Base-by-base conservation (phyloP, 345 rosid genomes). In the Balakata baccata region DNA sequence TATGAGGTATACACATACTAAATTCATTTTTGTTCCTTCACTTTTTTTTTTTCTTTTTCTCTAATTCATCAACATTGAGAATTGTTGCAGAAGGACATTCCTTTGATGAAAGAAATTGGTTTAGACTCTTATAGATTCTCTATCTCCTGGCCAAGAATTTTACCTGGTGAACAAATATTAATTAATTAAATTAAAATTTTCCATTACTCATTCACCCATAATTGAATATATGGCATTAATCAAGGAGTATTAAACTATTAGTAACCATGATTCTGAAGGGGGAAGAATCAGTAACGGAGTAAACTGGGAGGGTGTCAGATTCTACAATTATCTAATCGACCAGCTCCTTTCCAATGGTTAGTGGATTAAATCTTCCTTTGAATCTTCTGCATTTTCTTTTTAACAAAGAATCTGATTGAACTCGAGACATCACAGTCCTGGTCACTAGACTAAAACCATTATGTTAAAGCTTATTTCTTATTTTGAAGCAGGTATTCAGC, bases 61-160 rank as follows among this genome's bases (percentile, higher is more conserved):
- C 69, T 45, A 11, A 22, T 20, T 66, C 34, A 18, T 23, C 9
- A 12, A 16, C 4, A 41, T 10, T 7, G 14, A 25, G n/a, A 63
- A 73, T 58, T 34, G 59, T 14, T 72, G 4, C 74, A 78, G 81
- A 71, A 53, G 10, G 81, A 78, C 59, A 73, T 78, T 51, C 45
- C 54, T 53, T 45, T 78, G 64, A 34, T 73, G 69, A 78, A 78
- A 53, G 46, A 61, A 29, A 20, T 72, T 43, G 77, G 81, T 6
- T 62, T 78, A 34, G 73, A 72, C 23, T 60, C 73, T 38, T 78
- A 39, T 62, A 78, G 81, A 60, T 68, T 78, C 49, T 78, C 81
- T 37, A 68, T 78, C 14, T 72, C 81, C 2, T 78, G 77, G 81
- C 39, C 56, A 53, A 66, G 77, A 67, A 41, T 78, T 9, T 45